These are phyloP conservation scores for Corrigiola litoralis DNA, from an alignment of 179 eudicot genomes.

Conservation along the genomic window DNA sequence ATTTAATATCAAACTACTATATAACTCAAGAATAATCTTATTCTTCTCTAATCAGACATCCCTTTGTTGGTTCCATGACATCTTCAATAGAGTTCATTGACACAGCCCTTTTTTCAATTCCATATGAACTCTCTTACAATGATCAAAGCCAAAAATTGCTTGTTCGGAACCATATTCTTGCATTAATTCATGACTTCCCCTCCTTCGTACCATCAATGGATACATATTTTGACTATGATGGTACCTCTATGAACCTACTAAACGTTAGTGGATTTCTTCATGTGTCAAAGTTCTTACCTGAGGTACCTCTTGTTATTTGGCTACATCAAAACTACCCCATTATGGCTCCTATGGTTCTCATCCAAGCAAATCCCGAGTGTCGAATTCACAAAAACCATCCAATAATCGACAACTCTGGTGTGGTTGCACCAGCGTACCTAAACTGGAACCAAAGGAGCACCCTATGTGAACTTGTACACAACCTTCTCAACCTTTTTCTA, in stretches of 20 bases:
- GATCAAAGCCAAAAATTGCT: constrained; percentile 14
- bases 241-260: constrained; percentile 4
- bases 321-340: constrained; percentile 43
- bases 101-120: constrained; percentile 2
- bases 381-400: constrained; percentile 29
- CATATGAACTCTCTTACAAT: constrained; percentile 12
- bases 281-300: constrained; percentile 16
- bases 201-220: constrained; percentile 12
- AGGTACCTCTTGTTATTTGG: constrained; percentile 40
- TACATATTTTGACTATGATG: constrained; percentile 12
- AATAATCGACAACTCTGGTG: constrained; percentile 39
- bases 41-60: background rate
- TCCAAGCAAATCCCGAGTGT: constrained; percentile 10
- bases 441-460: constrained; percentile 27
- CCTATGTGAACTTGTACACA: constrained; percentile 31
- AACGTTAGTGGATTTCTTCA: constrained; percentile 18
- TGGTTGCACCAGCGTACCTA: constrained; percentile 18
- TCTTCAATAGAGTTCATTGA: constrained; percentile 20
- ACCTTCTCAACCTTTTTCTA: constrained; percentile 30
- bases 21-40: background rate
- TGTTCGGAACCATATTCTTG: constrained; percentile 15
- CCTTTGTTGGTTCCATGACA: background rate
- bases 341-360: constrained; percentile 34
- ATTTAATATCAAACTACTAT: background rate
- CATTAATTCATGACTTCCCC: constrained; percentile 15